phyloP scores from a whole-genome alignment of 1,139 yeast species.

The Debaryomyces sp. region DNA sequence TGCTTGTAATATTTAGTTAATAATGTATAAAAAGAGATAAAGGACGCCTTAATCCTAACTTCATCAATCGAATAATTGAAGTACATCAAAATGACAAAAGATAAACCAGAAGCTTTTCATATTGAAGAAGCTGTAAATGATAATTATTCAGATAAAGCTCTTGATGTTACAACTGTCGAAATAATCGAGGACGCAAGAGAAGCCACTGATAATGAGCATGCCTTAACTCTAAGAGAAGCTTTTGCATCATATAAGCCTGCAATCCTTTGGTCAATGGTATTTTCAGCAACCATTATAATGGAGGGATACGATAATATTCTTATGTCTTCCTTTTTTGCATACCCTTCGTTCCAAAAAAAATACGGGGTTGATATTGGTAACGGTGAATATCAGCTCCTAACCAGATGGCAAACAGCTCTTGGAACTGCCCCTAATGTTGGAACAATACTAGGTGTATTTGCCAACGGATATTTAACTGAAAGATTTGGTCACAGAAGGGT shows the following conservation, averaged over 20 bases:
- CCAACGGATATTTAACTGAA: conserved; percentile 49
- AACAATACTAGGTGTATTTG: conserved; percentile 46
- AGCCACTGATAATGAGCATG: background rate
- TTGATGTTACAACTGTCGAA: background rate
- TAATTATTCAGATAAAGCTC: background rate
- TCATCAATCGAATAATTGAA: background rate
- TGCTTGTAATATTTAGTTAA: background rate
- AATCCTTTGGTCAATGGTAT: conserved; percentile 42
- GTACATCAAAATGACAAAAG: background rate
- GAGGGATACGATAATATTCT: conserved; percentile 47
- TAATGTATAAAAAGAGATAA: background rate
- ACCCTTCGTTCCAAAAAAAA: conserved; percentile 38
- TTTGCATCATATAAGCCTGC: conserved; percentile 44
- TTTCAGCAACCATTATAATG: conserved; percentile 44
- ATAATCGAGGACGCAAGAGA: background rate
- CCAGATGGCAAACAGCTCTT: conserved; percentile 51
- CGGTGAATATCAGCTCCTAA: conserved; percentile 40
- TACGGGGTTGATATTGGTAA: conserved; percentile 31
- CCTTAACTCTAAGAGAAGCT: conserved; percentile 28
- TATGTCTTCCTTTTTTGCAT: conserved; percentile 38
- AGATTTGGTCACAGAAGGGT: conserved; percentile 49
- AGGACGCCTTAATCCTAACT: background rate
- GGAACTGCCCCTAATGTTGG: conserved; percentile 48
- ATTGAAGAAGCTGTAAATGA: background rate
- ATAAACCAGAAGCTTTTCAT: background rate